Base-by-base conservation (phyloP, 75 land plant genomes). In the Selaginella tamariscina region DNA sequence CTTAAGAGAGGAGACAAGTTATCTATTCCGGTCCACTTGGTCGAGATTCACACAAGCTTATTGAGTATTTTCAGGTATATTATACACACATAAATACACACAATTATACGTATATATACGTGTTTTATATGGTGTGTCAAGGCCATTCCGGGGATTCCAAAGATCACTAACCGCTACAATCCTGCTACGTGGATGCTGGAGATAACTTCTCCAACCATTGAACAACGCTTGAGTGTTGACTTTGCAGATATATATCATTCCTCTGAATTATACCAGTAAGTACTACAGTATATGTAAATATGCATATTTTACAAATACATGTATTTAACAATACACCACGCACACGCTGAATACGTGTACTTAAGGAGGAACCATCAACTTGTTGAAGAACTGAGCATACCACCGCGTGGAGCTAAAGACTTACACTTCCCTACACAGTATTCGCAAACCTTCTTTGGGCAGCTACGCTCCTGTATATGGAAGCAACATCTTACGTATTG, bases 1-100 rank as follows among this genome's bases (percentile, higher is more conserved):
- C 70, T 88, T 82, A 88, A 88, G 56, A 81, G 89, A 77, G 92
- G 92, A 56, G 92, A 88, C 89, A 85, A 73, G 82, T 82, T 2
- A 88, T 86, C 67, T 88, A 88, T 67, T 69, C 72, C 0, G 92
- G 92, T 56, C 89, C 88, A 21, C 64, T 88, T 39, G 92, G 92
- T 5, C 64, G 66, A 1, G 60, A 79, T 57, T 88, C 92, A 30
- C 79, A 76, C 1, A 81, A 80, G 66, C 71, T 88, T n/a, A 72
- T 88, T 30, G 82, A 88, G 33, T 86, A 88, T 29, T 88, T 88
- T 80, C 86, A 88, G 88, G 91, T 88, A 26, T 2, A 49, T n/a
- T n/a, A n/a, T n/a, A n/a, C n/a, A n/a, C n/a, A n/a, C n/a, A n/a
- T n/a, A n/a, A n/a, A n/a, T n/a, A n/a, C n/a, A n/a, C n/a, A n/a